Conservation (phyloP, 768 basidiomycete species). For the Boletus pseudo-olivaceus region DNA sequence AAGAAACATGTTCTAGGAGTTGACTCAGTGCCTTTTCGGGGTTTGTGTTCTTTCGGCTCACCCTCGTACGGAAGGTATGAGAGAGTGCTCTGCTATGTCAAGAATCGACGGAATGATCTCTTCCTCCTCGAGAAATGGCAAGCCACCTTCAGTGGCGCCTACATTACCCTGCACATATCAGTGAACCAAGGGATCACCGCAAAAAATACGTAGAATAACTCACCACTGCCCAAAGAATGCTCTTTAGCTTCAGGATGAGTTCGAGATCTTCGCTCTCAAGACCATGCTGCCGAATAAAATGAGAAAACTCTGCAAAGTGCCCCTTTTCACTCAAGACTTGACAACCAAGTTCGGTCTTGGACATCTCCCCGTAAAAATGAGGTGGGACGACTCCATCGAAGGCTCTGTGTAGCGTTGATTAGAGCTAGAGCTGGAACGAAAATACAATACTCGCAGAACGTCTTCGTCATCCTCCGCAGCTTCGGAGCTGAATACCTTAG, state of each 20-base stretch:
- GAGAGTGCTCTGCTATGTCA: slow-evolving; percentile 86
- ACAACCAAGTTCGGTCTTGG: slow-evolving; percentile 94
- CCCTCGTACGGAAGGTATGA: slow-evolving; percentile 91
- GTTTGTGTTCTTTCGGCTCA: slow-evolving; percentile 37
- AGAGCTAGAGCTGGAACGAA: background rate
- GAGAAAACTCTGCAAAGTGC: slow-evolving; percentile 87
- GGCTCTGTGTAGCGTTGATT: slow-evolving; percentile 37
- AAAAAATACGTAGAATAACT: slow-evolving; percentile 30
- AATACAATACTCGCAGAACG: slow-evolving; percentile 39
- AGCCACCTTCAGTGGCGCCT: slow-evolving; percentile 83
- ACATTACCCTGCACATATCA: slow-evolving; percentile 73
- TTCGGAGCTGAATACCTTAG: slow-evolving; percentile 64
- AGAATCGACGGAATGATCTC: slow-evolving; percentile 88
- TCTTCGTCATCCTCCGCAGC: slow-evolving; percentile 66
- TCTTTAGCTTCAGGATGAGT: slow-evolving; percentile 87
- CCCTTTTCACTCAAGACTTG: slow-evolving; percentile 87
- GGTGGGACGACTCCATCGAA: slow-evolving; percentile 88
- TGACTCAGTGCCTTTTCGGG: slow-evolving; percentile 6
- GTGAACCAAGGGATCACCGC: background rate
- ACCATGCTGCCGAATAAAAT: slow-evolving; percentile 84
- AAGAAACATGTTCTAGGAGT: slow-evolving; percentile 88
- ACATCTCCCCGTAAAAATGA: slow-evolving; percentile 98
- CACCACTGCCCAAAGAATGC: slow-evolving; percentile 95
- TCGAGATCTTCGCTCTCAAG: slow-evolving; percentile 81
- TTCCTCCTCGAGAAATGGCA: slow-evolving; percentile 95